These are phyloP conservation scores for Calonectria montana DNA, from an alignment of 2,329 filamentous ascomycete genomes.

Conservation along the genomic window DNA sequence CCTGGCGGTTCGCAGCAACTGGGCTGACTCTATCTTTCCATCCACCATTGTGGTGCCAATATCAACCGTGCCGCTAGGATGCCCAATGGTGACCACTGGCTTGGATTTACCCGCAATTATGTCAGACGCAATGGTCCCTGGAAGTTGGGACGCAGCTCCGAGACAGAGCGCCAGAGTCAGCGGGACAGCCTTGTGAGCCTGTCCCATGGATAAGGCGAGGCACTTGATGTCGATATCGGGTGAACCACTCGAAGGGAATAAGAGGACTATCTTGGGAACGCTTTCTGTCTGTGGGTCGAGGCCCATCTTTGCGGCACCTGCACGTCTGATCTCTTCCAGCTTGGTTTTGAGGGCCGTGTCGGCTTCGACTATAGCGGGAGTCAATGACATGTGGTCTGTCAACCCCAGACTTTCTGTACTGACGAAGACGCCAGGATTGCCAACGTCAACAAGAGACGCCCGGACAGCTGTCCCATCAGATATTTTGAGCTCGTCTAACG, in stretches of 20 bases:
- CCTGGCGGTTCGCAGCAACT: constrained; percentile 59
- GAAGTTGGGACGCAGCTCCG: constrained; percentile 60
- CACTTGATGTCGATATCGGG: constrained; percentile 55
- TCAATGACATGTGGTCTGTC: constrained; percentile 59
- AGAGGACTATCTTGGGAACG: constrained; percentile 70
- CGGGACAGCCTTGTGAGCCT: constrained; percentile 67
- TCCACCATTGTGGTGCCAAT: constrained; percentile 55
- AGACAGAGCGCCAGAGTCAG: constrained; percentile 65
- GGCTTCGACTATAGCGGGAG: constrained; percentile 65
- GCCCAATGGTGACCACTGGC: constrained; percentile 54
- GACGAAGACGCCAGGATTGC: constrained; percentile 74
- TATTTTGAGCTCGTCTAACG: constrained; percentile 60
- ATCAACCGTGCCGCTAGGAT: constrained; percentile 60
- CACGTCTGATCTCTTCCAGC: constrained; percentile 67
- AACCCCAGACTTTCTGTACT: constrained; percentile 61
- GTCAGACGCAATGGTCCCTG: constrained; percentile 55
- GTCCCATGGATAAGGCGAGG: constrained; percentile 64
- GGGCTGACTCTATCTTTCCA: constrained; percentile 56
- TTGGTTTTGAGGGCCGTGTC: constrained; percentile 54
- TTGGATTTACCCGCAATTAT: constrained; percentile 38
- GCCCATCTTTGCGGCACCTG: constrained; percentile 71
- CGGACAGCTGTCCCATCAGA: constrained; percentile 49
- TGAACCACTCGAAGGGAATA: constrained; percentile 51
- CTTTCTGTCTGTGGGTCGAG: constrained; percentile 59
- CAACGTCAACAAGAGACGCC: constrained; percentile 71